Evolutionary conservation across 345 rosid genomes (phyloP).

Genomic region (Erucastrum elatum): DNA sequence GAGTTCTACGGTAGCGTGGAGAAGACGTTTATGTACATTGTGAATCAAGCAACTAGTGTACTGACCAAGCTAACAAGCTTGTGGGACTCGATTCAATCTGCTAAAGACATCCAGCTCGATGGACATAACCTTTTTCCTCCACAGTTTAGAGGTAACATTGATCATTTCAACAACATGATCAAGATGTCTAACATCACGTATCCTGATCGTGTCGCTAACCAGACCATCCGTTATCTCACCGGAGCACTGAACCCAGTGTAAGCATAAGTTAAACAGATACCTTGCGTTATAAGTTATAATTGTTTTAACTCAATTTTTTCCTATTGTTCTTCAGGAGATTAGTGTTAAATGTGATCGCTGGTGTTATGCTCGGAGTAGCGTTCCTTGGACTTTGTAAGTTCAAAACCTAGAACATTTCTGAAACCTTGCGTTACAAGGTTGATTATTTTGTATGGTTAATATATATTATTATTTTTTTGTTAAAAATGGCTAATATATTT

Average conservation of each 20-base stretch:
- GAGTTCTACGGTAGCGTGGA: conserved; percentile 44
- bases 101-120: conserved; percentile 38
- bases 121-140: conserved; percentile 42
- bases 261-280: neutral
- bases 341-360: conserved; percentile 42
- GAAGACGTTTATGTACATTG: conserved; percentile 38
- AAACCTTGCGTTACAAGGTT: neutral
- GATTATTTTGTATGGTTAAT: neutral
- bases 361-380: conserved; percentile 45
- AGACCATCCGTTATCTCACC: conserved; percentile 36
- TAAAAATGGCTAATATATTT: neutral
- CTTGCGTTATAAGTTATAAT: conserved; percentile 11
- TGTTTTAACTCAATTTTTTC: neutral
- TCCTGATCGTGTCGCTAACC: conserved; percentile 41
- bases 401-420: neutral
- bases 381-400: conserved; percentile 57
- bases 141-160: conserved; percentile 38
- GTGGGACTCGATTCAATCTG: conserved; percentile 42
- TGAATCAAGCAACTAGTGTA: conserved; percentile 38
- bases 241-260: conserved; percentile 46
- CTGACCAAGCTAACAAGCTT: conserved; percentile 38
- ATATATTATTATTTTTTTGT: too few species aligned
- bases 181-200: conserved; percentile 41
- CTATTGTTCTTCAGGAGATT: conserved; percentile 42
- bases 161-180: conserved; percentile 40